Evolutionary conservation across 2,329 filamentous ascomycete genomes (phyloP), one percentile per base, ranked within the genome.

Genomic region (Myrmaecium sp.): DNA sequence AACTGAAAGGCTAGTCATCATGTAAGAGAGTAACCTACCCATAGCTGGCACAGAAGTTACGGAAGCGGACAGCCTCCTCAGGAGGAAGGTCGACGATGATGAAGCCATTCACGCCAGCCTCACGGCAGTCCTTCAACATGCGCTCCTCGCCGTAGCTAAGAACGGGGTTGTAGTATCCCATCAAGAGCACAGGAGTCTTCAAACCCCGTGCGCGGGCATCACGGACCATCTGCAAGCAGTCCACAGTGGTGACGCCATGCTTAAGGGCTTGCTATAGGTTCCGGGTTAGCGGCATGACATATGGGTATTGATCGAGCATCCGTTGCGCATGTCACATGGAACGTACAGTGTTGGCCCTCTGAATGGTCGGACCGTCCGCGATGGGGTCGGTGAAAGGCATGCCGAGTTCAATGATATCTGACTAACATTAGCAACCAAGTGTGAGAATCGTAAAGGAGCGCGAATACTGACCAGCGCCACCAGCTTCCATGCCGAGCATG

Each of bases 141-240:
- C 66, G 69, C 57, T 93, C 83, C 58, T 98, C 89, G 28, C 89
- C 89, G 49, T 95, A 98, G 44, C 77, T 81, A 34, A 95, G 62
- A 34, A 95, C 64, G 1, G 89, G 89, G 60, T 98, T 98, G 60
- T 93, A 98, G 67, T 98, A 98, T 43, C 89, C 89, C 89, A 98
- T 98, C 38, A 98, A 68, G 46, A 98, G 58, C 21, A 98, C 69
- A 1, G 89, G 89, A 1, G 76, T 72, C 43, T 66, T 74, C 29
- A 95, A 62, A 21, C 89, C 89, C 34, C 66, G 67, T 40, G 66
- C 64, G 43, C 89, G 68, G 24, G 86, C 82, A 35, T 78, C 69
- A 41, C 76, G 74, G 33, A 94, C 76, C 64, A 93, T 86, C 43
- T 78, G 66, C 21, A 98, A 66, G 10, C 80, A 79, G 27, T 68